These are phyloP conservation scores for Colletotrichum siamense DNA, from an alignment of 2,329 filamentous ascomycete genomes.

Conservation along the genomic window DNA sequence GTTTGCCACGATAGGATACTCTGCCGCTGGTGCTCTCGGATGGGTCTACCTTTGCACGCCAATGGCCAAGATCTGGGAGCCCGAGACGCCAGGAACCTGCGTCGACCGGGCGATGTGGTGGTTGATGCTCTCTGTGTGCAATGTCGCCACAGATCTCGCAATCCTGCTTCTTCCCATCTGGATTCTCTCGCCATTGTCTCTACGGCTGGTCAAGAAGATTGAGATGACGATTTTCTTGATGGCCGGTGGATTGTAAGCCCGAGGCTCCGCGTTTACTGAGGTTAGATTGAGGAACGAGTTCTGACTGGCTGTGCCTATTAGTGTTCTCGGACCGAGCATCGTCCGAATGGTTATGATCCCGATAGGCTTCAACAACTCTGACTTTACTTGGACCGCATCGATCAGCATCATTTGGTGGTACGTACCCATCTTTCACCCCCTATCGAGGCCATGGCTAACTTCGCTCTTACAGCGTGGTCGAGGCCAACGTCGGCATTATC, in stretches of 20 bases:
- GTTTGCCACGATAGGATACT: conserved; percentile 11
- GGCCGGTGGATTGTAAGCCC: conserved; percentile 20
- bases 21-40: not conserved
- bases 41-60: conserved; percentile 19
- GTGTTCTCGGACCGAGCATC: conserved; percentile 18
- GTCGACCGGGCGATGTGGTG: conserved; percentile 20
- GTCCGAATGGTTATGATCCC: conserved; percentile 18
- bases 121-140: conserved; percentile 16
- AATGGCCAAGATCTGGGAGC: conserved; percentile 14
- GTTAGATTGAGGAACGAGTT: accelerated
- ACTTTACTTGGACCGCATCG: conserved; percentile 20
- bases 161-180: conserved; percentile 22
- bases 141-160: conserved; percentile 23
- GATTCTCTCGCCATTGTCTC: conserved; percentile 4
- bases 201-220: conserved; percentile 17
- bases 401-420: conserved; percentile 22
- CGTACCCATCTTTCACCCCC: not conserved
- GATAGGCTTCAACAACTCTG: conserved; percentile 3
- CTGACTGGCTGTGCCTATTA: not conserved
- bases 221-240: conserved; percentile 19
- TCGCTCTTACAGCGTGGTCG: not conserved
- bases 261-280: accelerated
- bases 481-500: conserved; percentile 21
- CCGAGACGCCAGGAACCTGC: not conserved
- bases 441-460: not conserved